phyloP scores from a whole-genome alignment of 2,329 filamentous ascomycete genomes.

The Drechslerella stenobrocha region DNA sequence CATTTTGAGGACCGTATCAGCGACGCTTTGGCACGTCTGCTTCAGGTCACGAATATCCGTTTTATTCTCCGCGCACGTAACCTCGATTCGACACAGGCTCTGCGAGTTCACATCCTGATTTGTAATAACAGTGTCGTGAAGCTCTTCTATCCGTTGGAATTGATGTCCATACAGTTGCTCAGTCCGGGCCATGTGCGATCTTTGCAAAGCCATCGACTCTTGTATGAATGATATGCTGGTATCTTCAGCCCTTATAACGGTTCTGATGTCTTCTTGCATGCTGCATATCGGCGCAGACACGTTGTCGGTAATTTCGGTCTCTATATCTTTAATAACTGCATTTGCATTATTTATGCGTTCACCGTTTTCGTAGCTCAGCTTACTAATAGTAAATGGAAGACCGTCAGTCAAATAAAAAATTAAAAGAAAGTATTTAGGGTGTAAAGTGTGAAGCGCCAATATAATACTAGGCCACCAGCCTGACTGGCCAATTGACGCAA shows the following conservation, averaged over 20 bases:
- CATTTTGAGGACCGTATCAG: slow-evolving; percentile 2
- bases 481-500: no score
- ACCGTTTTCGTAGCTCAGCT: slow-evolving; percentile 22
- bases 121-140: slow-evolving; percentile 13
- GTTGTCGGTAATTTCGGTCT: slow-evolving; percentile 21
- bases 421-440: no score
- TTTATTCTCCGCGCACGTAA: neutral
- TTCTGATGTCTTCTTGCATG: slow-evolving; percentile 15
- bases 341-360: slow-evolving; percentile 17
- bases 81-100: slow-evolving; percentile 5
- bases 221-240: slow-evolving; percentile 7
- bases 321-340: slow-evolving; percentile 7
- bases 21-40: slow-evolving; percentile 5
- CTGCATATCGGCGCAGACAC: slow-evolving; percentile 21
- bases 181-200: slow-evolving; percentile 8
- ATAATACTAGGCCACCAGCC: no score
- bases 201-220: slow-evolving; percentile 23
- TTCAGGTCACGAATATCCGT: slow-evolving; percentile 9
- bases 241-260: slow-evolving; percentile 11
- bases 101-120: slow-evolving; percentile 11
- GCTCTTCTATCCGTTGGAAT: slow-evolving; percentile 21
- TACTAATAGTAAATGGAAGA: slow-evolving; percentile 6
- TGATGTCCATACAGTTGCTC: slow-evolving; percentile 18
- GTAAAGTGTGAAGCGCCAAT: no score
- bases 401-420: neutral